Percentiles rank a stretch among this genome's conserved stretches.
phyloP scores from a whole-genome alignment of 345 rosid genomes.

The Salix viminalis region DNA sequence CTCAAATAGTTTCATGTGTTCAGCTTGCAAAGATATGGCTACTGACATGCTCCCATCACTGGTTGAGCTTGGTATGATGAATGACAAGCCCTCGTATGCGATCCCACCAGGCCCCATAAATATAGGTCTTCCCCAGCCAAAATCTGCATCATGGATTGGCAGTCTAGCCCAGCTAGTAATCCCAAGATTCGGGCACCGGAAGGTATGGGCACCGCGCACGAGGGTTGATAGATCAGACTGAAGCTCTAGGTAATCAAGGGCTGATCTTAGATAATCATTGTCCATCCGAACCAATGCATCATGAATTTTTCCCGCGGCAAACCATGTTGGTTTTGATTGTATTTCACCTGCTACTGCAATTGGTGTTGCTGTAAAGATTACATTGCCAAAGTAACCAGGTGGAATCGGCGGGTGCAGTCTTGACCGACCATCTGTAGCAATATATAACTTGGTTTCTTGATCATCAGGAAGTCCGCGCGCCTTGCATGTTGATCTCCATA shows the following conservation, averaged over 20 bases:
- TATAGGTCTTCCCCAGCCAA: constrained; percentile 92
- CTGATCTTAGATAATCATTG: constrained; percentile 77
- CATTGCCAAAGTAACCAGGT: constrained; percentile 88
- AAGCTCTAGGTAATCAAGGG: constrained; percentile 85
- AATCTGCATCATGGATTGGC: constrained; percentile 87
- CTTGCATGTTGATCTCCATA: constrained; percentile 72
- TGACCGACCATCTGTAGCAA: constrained; percentile 87
- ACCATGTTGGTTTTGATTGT: constrained; percentile 76
- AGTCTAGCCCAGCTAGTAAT: constrained; percentile 85
- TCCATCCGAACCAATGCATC: constrained; percentile 81
- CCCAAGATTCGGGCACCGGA: constrained; percentile 78
- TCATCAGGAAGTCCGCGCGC: constrained; percentile 66
- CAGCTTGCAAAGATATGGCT: constrained; percentile 68
- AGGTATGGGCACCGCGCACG: constrained; percentile 80
- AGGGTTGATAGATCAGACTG: constrained; percentile 79
- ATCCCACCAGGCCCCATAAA: constrained; percentile 93
- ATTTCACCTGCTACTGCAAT: constrained; percentile 65
- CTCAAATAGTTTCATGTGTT: constrained; percentile 75
- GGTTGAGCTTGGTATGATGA: constrained; percentile 67
- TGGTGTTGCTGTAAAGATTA: constrained; percentile 87
- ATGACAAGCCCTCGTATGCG: constrained; percentile 74
- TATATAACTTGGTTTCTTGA: constrained; percentile 70
- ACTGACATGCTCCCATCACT: constrained; percentile 76
- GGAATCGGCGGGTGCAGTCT: constrained; percentile 74
- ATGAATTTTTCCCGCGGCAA: constrained; percentile 68